Base-by-base conservation (phyloP, 495 filamentous ascomycete genomes). In the Symbiotaphrina buchneri region DNA sequence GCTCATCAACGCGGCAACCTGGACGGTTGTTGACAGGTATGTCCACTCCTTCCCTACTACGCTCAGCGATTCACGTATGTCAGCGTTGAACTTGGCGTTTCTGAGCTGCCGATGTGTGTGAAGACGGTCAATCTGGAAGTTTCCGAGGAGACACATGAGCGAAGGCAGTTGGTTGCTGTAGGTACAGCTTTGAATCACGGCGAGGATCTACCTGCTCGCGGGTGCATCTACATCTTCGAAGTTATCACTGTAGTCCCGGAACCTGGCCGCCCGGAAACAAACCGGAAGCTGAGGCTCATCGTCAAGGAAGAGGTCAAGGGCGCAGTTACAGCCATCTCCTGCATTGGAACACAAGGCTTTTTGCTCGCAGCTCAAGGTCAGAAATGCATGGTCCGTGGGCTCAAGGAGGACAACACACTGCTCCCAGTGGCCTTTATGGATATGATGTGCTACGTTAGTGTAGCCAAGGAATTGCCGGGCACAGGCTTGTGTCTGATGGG, bases 371-470 rank as follows among this genome's bases (percentile, higher is more conserved):
- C 83, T 0, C 90, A 99, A 45, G 87, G 87, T 2, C 87, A 94
- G 42, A 99, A 99, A 45, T 76, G 80, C 47, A 87, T 95, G 77
- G 82, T 99, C 2, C 61, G 87, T 30, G 87, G 87, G 22, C 59
- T 99, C 0, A 94, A 94, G 43, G 87, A 95, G 51, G 87, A 99
- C 41, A 76, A 79, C 1, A 76, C 70, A 3, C 60, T 95, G 27
- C 61, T 95, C 1, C 87, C 87, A 0, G 85, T 95, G 15, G 87
- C 87, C 1, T 99, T 99, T 43, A 78, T 99, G 69, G 87, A 99
- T 43, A 83, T 92, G 72, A 84, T 78, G 55, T 82, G 77, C 52
- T 84, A 85, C 48, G 76, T 91, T 19, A 79, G 66, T 2, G 63
- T 73, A 3, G 69, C 74, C 28, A 90, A 83, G 45, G 77, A 79